Evolutionary conservation across 192 early-diverging fungal genomes (phyloP).

Genomic region (Coemansia sp.): DNA sequence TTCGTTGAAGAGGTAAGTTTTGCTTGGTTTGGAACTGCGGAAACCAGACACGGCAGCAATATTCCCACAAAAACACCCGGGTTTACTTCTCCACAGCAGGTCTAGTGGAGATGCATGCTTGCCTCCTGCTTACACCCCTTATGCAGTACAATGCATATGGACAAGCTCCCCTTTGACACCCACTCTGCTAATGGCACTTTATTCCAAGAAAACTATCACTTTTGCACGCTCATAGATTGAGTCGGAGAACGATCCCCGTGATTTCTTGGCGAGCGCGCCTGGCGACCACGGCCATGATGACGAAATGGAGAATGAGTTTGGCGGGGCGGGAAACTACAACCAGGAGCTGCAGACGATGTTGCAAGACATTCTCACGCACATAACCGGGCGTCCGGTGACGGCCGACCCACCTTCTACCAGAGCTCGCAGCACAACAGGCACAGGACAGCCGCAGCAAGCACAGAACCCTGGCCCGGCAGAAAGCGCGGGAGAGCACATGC

Average conservation of each 20-base stretch:
- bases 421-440: background rate
- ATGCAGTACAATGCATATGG: background rate
- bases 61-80: background rate
- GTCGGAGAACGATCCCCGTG: conserved; percentile 44
- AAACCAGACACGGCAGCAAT: background rate
- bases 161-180: background rate
- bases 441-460: background rate
- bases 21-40: conserved; percentile 4
- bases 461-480: conserved; percentile 5
- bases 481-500: background rate
- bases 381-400: conserved; percentile 25
- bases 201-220: background rate
- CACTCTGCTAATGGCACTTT: background rate
- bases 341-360: conserved; percentile 45
- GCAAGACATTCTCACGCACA: conserved; percentile 37
- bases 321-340: conserved; percentile 54
- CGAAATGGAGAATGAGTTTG: conserved; percentile 55
- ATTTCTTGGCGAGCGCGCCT: conserved; percentile 24
- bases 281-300: conserved; percentile 30
- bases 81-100: background rate
- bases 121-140: too few species aligned
- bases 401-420: background rate
- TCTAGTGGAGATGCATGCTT: background rate
- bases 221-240: conserved; percentile 20
- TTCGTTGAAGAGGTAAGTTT: conserved; percentile 80